phyloP scores from a whole-genome alignment of 1,284 basidiomycete species.

The Wallemia mellicola region DNA sequence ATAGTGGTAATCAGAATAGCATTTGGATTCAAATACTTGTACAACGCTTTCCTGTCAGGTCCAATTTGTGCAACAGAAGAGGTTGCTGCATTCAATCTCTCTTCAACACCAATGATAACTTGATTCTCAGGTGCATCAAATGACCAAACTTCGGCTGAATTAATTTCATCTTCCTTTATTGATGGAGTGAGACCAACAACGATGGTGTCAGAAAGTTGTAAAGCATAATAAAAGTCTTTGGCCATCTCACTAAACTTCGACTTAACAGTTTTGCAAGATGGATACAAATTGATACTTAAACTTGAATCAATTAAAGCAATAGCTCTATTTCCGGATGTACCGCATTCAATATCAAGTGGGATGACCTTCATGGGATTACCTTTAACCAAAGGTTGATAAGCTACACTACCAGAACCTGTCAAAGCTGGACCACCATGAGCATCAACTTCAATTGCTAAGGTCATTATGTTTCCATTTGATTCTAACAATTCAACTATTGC shows the following conservation, averaged over 20 bases:
- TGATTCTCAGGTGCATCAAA: neutral
- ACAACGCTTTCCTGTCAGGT: constrained; percentile 59
- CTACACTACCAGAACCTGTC: neutral
- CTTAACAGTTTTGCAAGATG: constrained; percentile 7
- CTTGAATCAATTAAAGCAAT: neutral
- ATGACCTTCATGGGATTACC: neutral
- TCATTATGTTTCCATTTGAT: neutral
- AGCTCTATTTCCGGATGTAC: neutral
- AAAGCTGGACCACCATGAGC: neutral
- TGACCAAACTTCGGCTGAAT: neutral
- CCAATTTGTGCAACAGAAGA: constrained; percentile 57
- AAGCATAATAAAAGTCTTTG: constrained; percentile 7
- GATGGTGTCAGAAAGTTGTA: constrained; percentile 1
- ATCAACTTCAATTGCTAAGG: neutral
- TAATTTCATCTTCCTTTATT: neutral
- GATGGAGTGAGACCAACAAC: neutral
- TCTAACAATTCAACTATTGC: neutral
- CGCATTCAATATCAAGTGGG: neutral
- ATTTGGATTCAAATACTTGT: constrained; percentile 80
- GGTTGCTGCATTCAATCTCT: constrained; percentile 13
- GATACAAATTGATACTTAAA: constrained; percentile 7
- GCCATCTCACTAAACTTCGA: constrained; percentile 7
- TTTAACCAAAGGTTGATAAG: neutral
- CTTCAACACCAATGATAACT: neutral
- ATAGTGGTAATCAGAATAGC: constrained; percentile 35